Evolutionary conservation across 2,329 filamentous ascomycete species (phyloP).

Genomic region (Fusarium sp.): DNA sequence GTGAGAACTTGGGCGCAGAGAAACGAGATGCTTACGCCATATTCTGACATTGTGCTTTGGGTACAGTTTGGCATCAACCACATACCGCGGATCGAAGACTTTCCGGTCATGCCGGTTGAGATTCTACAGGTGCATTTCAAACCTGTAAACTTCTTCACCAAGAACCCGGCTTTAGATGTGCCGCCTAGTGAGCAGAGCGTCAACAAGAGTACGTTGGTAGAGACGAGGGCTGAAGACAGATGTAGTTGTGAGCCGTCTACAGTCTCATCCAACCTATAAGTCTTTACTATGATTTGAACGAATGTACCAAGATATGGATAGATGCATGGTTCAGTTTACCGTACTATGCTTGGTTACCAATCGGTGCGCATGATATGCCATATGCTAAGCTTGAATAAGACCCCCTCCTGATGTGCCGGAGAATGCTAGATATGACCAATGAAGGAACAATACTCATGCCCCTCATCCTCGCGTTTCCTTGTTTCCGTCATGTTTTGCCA

Average conservation of each 20-base stretch:
- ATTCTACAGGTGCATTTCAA: slow-evolving; percentile 37
- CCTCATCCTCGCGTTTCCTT: background rate
- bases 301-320: background rate
- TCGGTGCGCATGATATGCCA: too few relatives aligned
- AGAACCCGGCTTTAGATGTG: slow-evolving; percentile 59
- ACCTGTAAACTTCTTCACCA: slow-evolving; percentile 59
- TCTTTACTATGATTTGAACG: background rate
- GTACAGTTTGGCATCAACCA: slow-evolving; percentile 60
- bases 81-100: slow-evolving; percentile 60
- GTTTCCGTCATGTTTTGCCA: background rate
- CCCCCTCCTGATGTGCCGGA: background rate
- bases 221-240: background rate
- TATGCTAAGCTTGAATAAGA: too few relatives aligned
- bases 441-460: background rate
- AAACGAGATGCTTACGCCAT: slow-evolving; percentile 69
- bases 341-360: too few relatives aligned
- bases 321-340: too few relatives aligned
- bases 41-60: slow-evolving; percentile 68
- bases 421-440: background rate
- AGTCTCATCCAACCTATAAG: slow-evolving; percentile 18
- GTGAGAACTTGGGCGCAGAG: slow-evolving; percentile 51
- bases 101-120: slow-evolving; percentile 56
- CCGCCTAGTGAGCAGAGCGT: slow-evolving; percentile 43
- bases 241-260: slow-evolving; percentile 16
- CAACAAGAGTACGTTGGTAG: slow-evolving; percentile 30